Conservation (phyloP, 2,329 filamentous ascomycete genomes). For the Nectriaceae sp. region DNA sequence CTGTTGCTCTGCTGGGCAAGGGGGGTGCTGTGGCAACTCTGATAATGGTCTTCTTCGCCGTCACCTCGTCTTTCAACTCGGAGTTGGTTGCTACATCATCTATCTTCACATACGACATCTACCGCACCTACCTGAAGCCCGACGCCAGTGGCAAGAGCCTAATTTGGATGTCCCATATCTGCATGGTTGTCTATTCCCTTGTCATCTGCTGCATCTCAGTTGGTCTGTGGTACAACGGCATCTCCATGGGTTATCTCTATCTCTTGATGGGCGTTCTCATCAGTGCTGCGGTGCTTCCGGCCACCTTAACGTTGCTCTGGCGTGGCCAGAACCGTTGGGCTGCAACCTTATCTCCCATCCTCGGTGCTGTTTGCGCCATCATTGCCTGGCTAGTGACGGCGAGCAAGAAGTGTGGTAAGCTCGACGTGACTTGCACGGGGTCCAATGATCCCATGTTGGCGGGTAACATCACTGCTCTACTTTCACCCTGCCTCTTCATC, state of each 20-base stretch:
- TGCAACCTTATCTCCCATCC: constrained; percentile 65
- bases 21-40: constrained; percentile 79
- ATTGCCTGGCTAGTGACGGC: constrained; percentile 76
- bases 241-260: constrained; percentile 87
- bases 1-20: constrained; percentile 78
- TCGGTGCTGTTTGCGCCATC: constrained; percentile 67
- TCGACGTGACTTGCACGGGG: constrained; percentile 75
- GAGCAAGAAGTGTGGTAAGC: constrained; percentile 65
- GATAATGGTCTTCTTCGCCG: constrained; percentile 85
- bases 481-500: constrained; percentile 73
- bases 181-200: constrained; percentile 70
- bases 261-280: constrained; percentile 91
- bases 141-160: constrained; percentile 71
- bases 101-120: constrained; percentile 85
- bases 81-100: constrained; percentile 86
- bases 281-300: constrained; percentile 78
- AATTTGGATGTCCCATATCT: constrained; percentile 76
- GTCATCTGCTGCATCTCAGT: constrained; percentile 78
- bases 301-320: constrained; percentile 80
- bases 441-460: constrained; percentile 84
- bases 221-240: constrained; percentile 70
- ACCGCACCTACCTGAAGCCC: constrained; percentile 84
- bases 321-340: constrained; percentile 73
- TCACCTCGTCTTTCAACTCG: constrained; percentile 80
- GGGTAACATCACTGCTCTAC: constrained; percentile 79